phyloP scores from a whole-genome alignment of 495 filamentous ascomycete species.

The Evernia prunastri region DNA sequence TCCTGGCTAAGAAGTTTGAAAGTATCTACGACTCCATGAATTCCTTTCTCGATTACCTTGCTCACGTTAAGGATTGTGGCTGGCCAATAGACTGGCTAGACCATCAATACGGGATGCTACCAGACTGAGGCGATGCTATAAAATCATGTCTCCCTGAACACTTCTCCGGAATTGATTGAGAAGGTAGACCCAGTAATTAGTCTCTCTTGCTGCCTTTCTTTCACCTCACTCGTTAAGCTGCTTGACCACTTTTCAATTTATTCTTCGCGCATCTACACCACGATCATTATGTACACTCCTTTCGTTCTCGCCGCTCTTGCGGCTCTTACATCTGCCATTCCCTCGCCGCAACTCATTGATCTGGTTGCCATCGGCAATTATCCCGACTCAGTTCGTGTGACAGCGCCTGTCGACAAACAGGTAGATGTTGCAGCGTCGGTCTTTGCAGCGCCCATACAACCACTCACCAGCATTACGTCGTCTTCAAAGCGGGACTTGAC shows the following conservation, averaged over 20 bases:
- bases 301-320: background rate
- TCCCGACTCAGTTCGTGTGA: background rate
- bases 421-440: background rate
- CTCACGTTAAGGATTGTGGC: background rate
- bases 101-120: background rate
- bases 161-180: background rate
- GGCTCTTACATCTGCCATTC: background rate
- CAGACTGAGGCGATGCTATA: background rate
- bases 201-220: background rate
- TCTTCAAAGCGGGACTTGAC: background rate
- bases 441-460: background rate
- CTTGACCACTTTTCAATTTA: background rate
- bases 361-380: background rate
- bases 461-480: background rate
- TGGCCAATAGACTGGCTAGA: background rate
- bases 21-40: background rate
- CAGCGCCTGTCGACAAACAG: background rate
- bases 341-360: background rate
- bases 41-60: background rate
- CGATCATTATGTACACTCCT: background rate
- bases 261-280: background rate
- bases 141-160: background rate
- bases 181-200: background rate
- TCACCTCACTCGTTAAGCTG: background rate
- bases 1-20: background rate